Conservation (phyloP, 257 asterid species). For the Gardenia jasminoides region DNA sequence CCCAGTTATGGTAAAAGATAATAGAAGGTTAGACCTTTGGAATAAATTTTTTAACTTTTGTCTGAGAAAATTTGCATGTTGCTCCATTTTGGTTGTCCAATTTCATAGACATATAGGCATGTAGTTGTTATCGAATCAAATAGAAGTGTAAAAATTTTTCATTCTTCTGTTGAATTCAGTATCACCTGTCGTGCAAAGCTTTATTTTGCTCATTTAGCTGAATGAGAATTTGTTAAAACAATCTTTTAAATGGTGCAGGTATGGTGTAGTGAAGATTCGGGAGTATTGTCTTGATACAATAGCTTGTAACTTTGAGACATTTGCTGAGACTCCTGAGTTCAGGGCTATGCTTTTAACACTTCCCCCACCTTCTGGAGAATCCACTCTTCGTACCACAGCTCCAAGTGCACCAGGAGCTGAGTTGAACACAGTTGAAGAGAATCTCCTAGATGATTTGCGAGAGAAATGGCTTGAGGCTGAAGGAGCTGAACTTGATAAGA, state of each 20-base stretch:
- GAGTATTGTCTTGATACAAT: slow-evolving; percentile 79
- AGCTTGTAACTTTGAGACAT: slow-evolving; percentile 80
- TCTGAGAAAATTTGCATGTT: not conserved
- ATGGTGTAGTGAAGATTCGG: slow-evolving; percentile 76
- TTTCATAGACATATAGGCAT: no score
- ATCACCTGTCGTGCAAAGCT: not conserved
- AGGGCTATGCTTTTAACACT: slow-evolving; percentile 84
- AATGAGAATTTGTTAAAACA: not conserved
- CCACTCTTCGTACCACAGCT: slow-evolving; percentile 70
- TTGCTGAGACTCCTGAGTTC: slow-evolving; percentile 72
- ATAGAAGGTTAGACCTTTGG: not conserved
- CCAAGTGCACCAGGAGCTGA: slow-evolving; percentile 96
- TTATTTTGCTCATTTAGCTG: not conserved
- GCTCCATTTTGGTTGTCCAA: not conserved
- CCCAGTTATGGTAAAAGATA: not conserved
- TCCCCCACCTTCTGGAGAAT: slow-evolving; percentile 95
- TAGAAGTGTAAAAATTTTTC: not conserved
- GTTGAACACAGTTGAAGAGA: slow-evolving; percentile 51
- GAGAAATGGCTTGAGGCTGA: slow-evolving; percentile 62
- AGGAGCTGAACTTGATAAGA: slow-evolving; percentile 27
- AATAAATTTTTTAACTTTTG: not conserved
- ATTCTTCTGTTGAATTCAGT: not conserved
- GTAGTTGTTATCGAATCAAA: not conserved
- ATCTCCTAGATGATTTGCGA: slow-evolving; percentile 77
- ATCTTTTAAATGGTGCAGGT: slow-evolving; percentile 45